Base-by-base conservation (phyloP, 148 eudicot species). In the Cornus florida region DNA sequence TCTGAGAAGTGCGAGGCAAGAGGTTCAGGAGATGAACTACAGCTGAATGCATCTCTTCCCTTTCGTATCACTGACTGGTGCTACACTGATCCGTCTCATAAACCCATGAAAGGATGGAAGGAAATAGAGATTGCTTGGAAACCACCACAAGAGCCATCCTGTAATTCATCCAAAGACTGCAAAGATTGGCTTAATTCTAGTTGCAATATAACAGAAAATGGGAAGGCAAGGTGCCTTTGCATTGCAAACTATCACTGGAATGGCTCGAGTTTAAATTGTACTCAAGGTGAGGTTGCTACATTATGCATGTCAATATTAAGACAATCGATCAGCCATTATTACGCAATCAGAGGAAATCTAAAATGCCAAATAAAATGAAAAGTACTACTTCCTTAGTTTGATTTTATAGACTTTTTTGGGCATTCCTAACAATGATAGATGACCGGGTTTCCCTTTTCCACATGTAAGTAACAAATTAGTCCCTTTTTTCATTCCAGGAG, bases 111-210 rank as follows among this genome's bases (percentile, higher is more conserved):
- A 24, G 53, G 53, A 1, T 3, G 53, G 12, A 11, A 11, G 2
- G 53, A 48, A 48, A 48, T 48, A 48, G 70, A 10, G 70, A 10
- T 67, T 31, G 5, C 3, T 24, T 67, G 70, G 70, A 9, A 24
- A 9, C 35, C 17, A 31, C 70, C 70, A 24, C 70, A 4, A 11
- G 35, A 67, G 35, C 38, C 70, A 5, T 10, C 38, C 17, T 67
- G 70, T 67, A 31, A 10, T 31, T 67, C 17, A 10, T 24, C 70
- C 4, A 24, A 4, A 8, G 70, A 67, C 0, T 67, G 70, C 70
- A 67, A 24, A 16, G 70, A 67, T 67, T 67, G 70, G 70, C 70
- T 35, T 67, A 67, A 67, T 11, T 67, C 39, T 23, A 67, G 38
- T 28, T 67, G 70, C 35, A 10, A 31, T 7, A 7, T 2, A 10